Evolutionary conservation across 805 yeast genomes (phyloP).

Genomic region (Nakazawaea peltata): DNA sequence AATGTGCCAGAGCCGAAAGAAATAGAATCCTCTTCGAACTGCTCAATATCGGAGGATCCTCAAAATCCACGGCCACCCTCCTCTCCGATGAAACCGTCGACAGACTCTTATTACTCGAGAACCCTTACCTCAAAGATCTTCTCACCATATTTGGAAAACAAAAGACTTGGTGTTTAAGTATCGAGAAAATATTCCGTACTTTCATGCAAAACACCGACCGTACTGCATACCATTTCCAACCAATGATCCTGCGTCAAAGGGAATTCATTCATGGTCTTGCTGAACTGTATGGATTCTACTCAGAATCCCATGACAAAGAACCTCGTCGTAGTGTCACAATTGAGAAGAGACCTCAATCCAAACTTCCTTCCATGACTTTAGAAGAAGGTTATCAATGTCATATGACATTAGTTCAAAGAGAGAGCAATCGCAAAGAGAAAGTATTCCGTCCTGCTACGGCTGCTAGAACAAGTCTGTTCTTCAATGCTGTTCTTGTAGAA

Average conservation of each 20-base stretch:
- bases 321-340: conserved; percentile 70
- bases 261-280: conserved; percentile 65
- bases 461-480: conserved; percentile 13
- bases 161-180: conserved; percentile 56
- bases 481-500: conserved; percentile 47
- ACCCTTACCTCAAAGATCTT: conserved; percentile 38
- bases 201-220: conserved; percentile 34
- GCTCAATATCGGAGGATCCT: conserved; percentile 30
- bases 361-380: conserved; percentile 37
- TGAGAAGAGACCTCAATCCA: conserved; percentile 22
- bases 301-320: conserved; percentile 76
- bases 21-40: conserved; percentile 59
- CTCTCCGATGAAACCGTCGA: conserved; percentile 15
- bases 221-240: conserved; percentile 52
- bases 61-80: neutral
- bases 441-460: conserved; percentile 18
- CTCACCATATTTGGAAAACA: conserved; percentile 46
- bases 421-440: conserved; percentile 14
- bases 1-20: conserved; percentile 54
- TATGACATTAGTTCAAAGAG: conserved; percentile 20
- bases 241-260: conserved; percentile 67
- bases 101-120: conserved; percentile 17
- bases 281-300: conserved; percentile 44
- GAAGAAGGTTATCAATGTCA: conserved; percentile 31
- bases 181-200: conserved; percentile 44